These are phyloP conservation scores for Marasmius tenuissimus DNA, from an alignment of 1,284 basidiomycete species.

Conservation along the genomic window DNA sequence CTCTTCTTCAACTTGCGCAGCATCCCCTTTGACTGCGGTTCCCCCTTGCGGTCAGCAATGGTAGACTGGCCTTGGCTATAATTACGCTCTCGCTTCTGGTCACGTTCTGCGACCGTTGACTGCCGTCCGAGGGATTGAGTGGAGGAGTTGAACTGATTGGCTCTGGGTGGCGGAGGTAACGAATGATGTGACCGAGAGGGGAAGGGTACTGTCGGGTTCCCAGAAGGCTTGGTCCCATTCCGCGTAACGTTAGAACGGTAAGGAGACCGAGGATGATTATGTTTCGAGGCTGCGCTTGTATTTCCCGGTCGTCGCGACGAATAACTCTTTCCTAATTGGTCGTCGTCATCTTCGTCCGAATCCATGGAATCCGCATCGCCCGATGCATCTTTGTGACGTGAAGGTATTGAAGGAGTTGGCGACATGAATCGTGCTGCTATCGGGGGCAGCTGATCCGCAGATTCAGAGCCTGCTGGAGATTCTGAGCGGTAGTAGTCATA, in stretches of 20 bases:
- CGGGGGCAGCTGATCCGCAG: constrained; percentile 74
- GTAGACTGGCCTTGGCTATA: constrained; percentile 42
- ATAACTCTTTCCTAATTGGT: constrained; percentile 48
- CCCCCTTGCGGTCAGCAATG: constrained; percentile 30
- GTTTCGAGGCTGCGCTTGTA: constrained; percentile 46
- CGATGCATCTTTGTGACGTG: constrained; percentile 47
- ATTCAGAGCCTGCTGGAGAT: constrained; percentile 52
- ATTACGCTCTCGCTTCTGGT: constrained; percentile 47
- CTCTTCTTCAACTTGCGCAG: constrained; percentile 70
- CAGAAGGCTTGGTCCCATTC: constrained; percentile 36
- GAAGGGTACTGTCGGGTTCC: constrained; percentile 62
- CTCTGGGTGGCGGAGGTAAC: constrained; percentile 66
- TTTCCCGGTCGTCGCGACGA: constrained; percentile 33
- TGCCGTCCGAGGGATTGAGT: constrained; percentile 35
- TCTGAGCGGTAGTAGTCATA: constrained; percentile 68
- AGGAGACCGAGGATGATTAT: constrained; percentile 73
- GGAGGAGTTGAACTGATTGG: constrained; percentile 40
- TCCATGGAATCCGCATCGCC: constrained; percentile 72
- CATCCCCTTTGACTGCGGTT: constrained; percentile 45
- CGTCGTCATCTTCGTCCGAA: constrained; percentile 70
- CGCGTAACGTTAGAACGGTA: constrained; percentile 49
- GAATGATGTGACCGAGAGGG: constrained; percentile 80
- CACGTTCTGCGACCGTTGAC: constrained; percentile 45
- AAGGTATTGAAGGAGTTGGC: constrained; percentile 57
- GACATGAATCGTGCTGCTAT: constrained; percentile 93